Evolutionary conservation across 2,329 filamentous ascomycete species (phyloP), one percentile per base, ranked within the genome.

Genomic region (Exophiala bonariae): DNA sequence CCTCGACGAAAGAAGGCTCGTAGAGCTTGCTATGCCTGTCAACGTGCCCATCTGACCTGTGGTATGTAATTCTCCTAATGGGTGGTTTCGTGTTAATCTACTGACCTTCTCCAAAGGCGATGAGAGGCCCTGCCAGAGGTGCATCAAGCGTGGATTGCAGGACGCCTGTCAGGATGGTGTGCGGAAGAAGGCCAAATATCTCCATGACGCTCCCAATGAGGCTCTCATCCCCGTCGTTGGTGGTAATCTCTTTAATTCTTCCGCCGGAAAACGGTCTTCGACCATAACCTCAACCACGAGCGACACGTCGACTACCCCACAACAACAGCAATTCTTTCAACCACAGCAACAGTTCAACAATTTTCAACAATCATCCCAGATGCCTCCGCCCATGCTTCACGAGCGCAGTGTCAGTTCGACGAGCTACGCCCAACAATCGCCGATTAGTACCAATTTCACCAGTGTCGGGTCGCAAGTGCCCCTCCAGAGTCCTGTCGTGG

Each of bases 121-220:
- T 66, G 92, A 99, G 68, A 81, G 93, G 59, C 93, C 93, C 43
- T 99, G 93, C 66, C 83, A 90, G 63, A 80, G 93, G 62, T 99
- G 93, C 67, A 89, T 97, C 60, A 96, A 96, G 70, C 86, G 93
- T 60, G 89, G 89, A 36, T 80, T 97, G 17, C 87, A 90, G 61
- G 90, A 96, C 66, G 83, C 83, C 52, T 99, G 93, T 64, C 90
- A 96, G 67, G 93, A 99, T 65, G 93, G 93, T 44, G 90, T 97
- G 41, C 86, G 93, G 55, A 99, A 99, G 71, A 99, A 97, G 78
- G 93, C 93, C 42, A 99, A 99, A 69, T 99, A 99, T 68, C 86
- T 99, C 47, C 91, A 97, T 64, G 93, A 97, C 77, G 90, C 92
- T 19, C 91, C 92, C 28, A 83, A 89, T 42, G 90, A 95, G 66